Evolutionary conservation across 1,284 basidiomycete species (phyloP), one percentile per base, ranked within the genome.

Genomic region (Trametes hirsuta): DNA sequence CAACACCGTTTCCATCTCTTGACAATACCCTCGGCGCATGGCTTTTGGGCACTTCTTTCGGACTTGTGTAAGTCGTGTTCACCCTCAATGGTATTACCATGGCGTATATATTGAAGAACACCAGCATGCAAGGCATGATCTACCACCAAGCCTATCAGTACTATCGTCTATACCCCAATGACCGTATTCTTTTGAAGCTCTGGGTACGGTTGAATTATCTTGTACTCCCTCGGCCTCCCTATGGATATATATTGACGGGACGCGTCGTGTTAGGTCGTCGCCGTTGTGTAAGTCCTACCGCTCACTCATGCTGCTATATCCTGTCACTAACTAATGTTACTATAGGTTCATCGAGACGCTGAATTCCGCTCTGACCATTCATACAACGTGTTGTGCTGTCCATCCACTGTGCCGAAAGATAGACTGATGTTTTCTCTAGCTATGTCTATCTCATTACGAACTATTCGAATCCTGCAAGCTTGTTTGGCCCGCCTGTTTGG

Each of bases 371-470:
- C 18, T 58, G 15, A 42, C 46, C 1, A 53, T 52, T 45, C 56
- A 58, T 47, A 14, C 50, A 8, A 47, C 37, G 56, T 53, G 2
- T n/a, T 2, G 2, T 15, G 8, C 22, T 12, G 25, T 12, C 21
- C 30, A 10, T 14, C 6, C 8, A 8, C 18, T 15, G 9, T n/a
- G 22, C 15, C 18, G 5, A 11, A 8, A 8, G 4, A 10, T 6
- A 11, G 4, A 21, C 34, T 44, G 18, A 37, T 34, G 3, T 25
- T 24, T 6, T n/a, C 8, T 0, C 2, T n/a, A 58, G 56, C 39
- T 58, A 58, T 36, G 47, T 48, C 18, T 36, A 58, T 22, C 56
- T 58, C 12, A 40, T 58, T 15, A 52, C 42, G n/a, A 58, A 58
- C 50, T 58, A 40, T 36, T 37, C 37, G 45, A 48, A 58, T 21